Evolutionary conservation across 2,329 filamentous ascomycete species (phyloP).

Genomic region (Xylaria sp.): DNA sequence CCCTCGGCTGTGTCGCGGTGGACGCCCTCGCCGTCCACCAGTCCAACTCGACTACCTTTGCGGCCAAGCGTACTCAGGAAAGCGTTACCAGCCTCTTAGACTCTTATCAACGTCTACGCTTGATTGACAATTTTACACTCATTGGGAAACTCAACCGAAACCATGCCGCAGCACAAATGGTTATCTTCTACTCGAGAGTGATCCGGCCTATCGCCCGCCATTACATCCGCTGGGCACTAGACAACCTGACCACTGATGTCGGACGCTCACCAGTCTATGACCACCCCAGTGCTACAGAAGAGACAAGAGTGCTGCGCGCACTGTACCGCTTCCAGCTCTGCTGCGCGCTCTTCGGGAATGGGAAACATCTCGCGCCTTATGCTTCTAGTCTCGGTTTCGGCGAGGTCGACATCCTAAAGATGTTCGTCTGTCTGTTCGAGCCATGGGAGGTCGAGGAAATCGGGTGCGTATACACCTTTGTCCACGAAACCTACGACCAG

Average conservation of each 20-base stretch:
- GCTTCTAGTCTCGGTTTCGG: no score
- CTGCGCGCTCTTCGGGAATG: constrained; percentile 5
- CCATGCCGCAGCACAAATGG: no score
- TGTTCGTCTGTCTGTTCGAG: constrained; percentile 10
- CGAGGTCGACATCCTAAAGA: neutral
- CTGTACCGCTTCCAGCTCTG: constrained; percentile 22
- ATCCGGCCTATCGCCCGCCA: neutral
- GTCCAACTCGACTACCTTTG: no score
- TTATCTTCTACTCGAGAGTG: neutral
- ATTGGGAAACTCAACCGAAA: no score
- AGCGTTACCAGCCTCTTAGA: no score
- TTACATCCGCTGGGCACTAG: neutral
- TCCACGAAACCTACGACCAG: neutral
- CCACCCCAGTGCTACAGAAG: constrained; percentile 11
- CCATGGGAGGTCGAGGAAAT: constrained; percentile 25
- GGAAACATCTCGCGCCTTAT: neutral
- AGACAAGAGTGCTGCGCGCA: constrained; percentile 10
- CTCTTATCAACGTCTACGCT: no score
- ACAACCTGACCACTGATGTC: neutral
- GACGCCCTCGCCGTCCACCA: no score
- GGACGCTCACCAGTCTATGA: no score
- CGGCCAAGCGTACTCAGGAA: no score
- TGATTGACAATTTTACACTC: no score
- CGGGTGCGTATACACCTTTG: constrained; percentile 9
- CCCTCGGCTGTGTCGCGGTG: constrained; percentile 15